A percentile compares a stretch with the other conserved stretches of the same genome.
These are phyloP conservation scores for Rhododendron williamsianum DNA, from an alignment of 148 eudicot genomes.

Conservation along the genomic window DNA sequence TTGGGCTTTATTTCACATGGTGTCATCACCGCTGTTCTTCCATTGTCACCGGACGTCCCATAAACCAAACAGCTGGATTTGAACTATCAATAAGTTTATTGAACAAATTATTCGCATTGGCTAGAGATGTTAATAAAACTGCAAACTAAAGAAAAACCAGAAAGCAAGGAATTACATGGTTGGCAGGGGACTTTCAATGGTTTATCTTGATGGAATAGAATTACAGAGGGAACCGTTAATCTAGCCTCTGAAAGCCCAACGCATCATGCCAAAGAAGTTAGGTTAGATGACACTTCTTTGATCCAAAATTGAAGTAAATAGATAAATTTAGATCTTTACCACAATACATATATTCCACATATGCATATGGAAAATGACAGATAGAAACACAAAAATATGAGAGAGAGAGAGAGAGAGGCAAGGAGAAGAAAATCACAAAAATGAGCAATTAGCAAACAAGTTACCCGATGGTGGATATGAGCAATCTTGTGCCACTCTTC, in stretches of 20 bases:
- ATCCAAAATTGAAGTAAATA: background rate
- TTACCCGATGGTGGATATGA: background rate
- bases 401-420: too few relatives aligned
- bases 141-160: background rate
- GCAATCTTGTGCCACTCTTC: background rate
- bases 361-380: background rate
- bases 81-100: background rate
- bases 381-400: too few relatives aligned
- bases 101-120: background rate
- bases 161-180: background rate
- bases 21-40: too few relatives aligned
- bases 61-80: background rate
- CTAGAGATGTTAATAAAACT: background rate
- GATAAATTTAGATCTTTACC: background rate
- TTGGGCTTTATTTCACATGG: too few relatives aligned
- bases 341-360: too few relatives aligned
- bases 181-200: background rate
- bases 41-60: background rate
- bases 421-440: background rate
- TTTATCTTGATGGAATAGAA: background rate
- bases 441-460: background rate
- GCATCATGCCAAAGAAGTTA: background rate
- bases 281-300: background rate
- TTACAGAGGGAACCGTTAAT: background rate
- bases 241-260: background rate